Base-by-base conservation (phyloP, 495 filamentous ascomycete genomes). In the Astrothelium subdiscretum region DNA sequence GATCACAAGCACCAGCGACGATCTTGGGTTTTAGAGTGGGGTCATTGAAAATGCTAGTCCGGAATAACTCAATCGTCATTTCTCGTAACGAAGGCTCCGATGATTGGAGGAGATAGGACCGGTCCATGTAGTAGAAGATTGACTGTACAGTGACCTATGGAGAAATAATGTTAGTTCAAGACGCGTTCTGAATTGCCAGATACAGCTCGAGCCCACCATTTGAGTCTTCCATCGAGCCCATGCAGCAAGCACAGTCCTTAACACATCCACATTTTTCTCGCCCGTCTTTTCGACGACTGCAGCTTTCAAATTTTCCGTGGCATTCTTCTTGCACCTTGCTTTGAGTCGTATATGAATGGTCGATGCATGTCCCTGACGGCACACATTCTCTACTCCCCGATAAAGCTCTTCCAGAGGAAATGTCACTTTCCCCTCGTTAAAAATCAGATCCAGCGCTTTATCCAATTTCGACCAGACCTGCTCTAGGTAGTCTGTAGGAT, bases 111-210 rank as follows among this genome's bases (percentile, higher is more conserved):
- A 98, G 81, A 70, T 89, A 96, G 3, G 90, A 89, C 62, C 94
- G 84, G 69, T 98, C 92, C 60, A 98, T 79, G 65, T 91, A 97
- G 69, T 88, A 92, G 76, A 96, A 97, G 32, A 96, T 86, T 63
- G 85, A 90, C 61, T 90, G 81, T 59, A 98, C 79, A 22, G 82
- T 85, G 42, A 82, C 80, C 89, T 90, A 69, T 20, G 63, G 20
- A n/a, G 15, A 32, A 20, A 52, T 66, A 18, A 61, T 15, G n/a
- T 61, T 43, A 66, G 57, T 32, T 15, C 63, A 24, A 15, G 31
- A 32, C 62, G 22, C 38, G 35, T 51, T 32, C 24, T 57, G 31
- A 1, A 43, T 1, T 6, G 18, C 32, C 26, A 27, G 62, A 59
- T 43, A 67, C 64, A 57, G 31, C 80, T 62, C 81, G n/a, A 11